Evolutionary conservation across 192 early-diverging fungal species (phyloP).

Genomic region (Coemansia sp.): DNA sequence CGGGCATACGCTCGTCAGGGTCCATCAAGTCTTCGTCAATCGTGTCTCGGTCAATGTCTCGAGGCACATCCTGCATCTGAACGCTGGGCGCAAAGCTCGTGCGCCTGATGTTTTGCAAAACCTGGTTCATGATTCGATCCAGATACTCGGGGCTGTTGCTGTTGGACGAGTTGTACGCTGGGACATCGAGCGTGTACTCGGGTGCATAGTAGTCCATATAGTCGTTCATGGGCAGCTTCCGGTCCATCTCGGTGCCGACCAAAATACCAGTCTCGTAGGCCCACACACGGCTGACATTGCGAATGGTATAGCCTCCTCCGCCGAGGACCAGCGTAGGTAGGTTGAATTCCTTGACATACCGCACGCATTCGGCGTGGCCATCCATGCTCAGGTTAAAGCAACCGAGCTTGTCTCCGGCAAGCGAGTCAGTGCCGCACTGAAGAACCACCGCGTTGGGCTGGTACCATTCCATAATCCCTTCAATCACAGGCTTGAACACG

Average conservation of each 20-base stretch:
- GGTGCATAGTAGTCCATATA: constrained; percentile 95
- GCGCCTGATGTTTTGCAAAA: constrained; percentile 62
- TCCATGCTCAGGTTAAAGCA: constrained; percentile 92
- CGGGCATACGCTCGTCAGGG: constrained; percentile 52
- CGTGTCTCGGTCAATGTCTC: constrained; percentile 40
- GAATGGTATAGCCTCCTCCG: constrained; percentile 96
- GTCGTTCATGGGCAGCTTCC: constrained; percentile 81
- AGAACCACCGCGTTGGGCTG: constrained; percentile 87
- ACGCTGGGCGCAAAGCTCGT: constrained; percentile 63
- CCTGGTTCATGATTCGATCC: constrained; percentile 61
- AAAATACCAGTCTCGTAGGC: constrained; percentile 90
- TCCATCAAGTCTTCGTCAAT: constrained; percentile 47
- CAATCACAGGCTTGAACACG: constrained; percentile 84
- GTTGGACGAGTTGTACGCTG: constrained; percentile 84
- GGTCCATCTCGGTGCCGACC: constrained; percentile 66
- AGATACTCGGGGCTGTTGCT: constrained; percentile 84
- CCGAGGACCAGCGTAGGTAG: constrained; percentile 91
- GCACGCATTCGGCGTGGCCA: constrained; percentile 92
- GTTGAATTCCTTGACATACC: constrained; percentile 87
- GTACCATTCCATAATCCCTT: constrained; percentile 89
- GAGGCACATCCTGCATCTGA: constrained; percentile 54
- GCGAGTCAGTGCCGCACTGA: constrained; percentile 95
- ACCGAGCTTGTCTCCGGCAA: constrained; percentile 90
- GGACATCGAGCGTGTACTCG: constrained; percentile 83
- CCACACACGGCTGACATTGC: constrained; percentile 93